These are phyloP conservation scores for Saccharomycopsis javanensis DNA, from an alignment of 805 yeast genomes.

Conservation along the genomic window DNA sequence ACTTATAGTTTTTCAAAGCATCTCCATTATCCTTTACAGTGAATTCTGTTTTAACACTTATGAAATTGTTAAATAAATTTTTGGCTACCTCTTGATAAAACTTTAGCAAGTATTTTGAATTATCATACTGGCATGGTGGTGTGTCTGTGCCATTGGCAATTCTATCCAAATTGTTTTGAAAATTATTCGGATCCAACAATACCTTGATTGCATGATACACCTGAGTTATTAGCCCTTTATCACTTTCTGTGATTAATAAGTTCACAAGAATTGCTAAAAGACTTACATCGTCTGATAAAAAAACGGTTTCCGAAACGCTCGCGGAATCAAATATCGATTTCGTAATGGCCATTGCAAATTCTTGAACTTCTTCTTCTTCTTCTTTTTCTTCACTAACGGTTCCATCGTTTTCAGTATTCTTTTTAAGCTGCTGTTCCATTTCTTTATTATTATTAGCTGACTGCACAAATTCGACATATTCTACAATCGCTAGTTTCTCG, in stretches of 20 bases:
- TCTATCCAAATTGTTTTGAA: slow-evolving; percentile 1
- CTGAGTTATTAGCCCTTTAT: slow-evolving; percentile 69
- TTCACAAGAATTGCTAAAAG: slow-evolving; percentile 45
- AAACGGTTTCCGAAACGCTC: neutral
- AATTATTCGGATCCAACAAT: slow-evolving; percentile 45
- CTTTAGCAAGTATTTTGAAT: slow-evolving; percentile 35
- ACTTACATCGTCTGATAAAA: slow-evolving; percentile 32
- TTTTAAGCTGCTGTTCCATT: neutral
- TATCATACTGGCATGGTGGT: slow-evolving; percentile 4
- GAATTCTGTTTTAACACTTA: slow-evolving; percentile 23
- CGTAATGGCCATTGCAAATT: neutral
- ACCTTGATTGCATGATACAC: slow-evolving; percentile 75
- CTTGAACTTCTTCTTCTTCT: neutral
- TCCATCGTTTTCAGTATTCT: neutral
- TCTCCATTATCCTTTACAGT: neutral
- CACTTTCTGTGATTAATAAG: slow-evolving; percentile 51
- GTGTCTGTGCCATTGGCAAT: slow-evolving; percentile 17
- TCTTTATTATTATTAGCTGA: neutral
- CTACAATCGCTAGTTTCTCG: neutral
- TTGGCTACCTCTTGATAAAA: slow-evolving; percentile 61
- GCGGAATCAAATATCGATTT: neutral
- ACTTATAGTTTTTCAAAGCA: neutral
- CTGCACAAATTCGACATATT: neutral
- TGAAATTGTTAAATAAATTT: slow-evolving; percentile 39
- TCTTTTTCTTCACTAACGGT: neutral